Percentiles rank a stretch among this genome's conserved stretches.
Evolutionary conservation across 768 basidiomycete genomes (phyloP).

Genomic region (Tulasnella calospora): DNA sequence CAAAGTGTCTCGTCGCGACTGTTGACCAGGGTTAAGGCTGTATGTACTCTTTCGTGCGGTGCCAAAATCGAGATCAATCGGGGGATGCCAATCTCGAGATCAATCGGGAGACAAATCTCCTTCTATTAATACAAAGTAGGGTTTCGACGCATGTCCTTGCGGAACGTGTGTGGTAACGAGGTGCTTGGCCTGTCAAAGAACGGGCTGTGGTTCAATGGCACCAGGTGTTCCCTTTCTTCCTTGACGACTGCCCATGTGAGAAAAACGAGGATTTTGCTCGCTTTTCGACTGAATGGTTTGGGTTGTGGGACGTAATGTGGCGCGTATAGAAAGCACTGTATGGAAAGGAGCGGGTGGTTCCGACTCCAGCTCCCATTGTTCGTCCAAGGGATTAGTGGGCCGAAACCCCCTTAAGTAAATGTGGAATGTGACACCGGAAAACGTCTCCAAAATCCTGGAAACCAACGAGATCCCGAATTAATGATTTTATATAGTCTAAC

Average conservation of each 20-base stretch:
- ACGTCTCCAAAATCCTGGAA: no score
- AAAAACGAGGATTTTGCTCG: neutral
- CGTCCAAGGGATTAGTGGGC: neutral
- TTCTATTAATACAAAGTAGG: neutral
- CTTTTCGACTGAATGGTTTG: neutral
- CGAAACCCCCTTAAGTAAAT: no score
- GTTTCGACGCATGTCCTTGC: neutral
- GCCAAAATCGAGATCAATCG: neutral
- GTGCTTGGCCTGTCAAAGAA: neutral
- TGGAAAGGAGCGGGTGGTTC: neutral
- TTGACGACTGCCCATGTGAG: neutral
- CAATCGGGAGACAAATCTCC: neutral
- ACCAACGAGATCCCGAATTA: no score
- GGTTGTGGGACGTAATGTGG: neutral
- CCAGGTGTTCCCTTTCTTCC: neutral
- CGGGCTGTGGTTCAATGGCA: neutral
- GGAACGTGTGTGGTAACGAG: neutral
- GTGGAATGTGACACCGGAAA: no score
- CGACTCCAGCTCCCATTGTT: neutral
- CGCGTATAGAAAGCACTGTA: neutral
- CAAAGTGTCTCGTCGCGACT: neutral
- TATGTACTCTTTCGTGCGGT: neutral
- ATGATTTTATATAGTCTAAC: no score
- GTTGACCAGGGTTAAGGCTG: neutral
- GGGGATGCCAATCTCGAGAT: neutral